Conservation (phyloP, 768 basidiomycete species). For the Kwoniella bestiolae region DNA sequence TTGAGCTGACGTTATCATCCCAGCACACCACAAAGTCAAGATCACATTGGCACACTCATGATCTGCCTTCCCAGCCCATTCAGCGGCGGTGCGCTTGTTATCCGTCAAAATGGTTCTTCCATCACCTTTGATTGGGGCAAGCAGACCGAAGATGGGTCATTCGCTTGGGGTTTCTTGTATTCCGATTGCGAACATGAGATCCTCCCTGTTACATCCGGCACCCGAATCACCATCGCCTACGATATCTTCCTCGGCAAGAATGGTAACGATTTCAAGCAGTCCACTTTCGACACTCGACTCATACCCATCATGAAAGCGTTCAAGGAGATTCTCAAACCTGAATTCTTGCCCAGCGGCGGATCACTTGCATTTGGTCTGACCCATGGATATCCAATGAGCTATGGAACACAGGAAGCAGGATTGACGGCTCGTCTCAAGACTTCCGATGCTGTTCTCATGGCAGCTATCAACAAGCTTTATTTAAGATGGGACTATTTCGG, state of each 20-base stretch:
- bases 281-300: not conserved
- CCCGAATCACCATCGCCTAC: conserved; percentile 61
- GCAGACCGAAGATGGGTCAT: conserved; percentile 2
- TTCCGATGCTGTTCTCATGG: not conserved
- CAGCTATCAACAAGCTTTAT: not conserved
- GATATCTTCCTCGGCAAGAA: conserved; percentile 28
- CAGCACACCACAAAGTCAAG: conserved; percentile 19
- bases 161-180: conserved; percentile 60
- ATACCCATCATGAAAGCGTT: not conserved
- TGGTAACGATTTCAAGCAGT: not conserved
- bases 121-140: conserved; percentile 22
- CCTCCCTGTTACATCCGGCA: conserved; percentile 59
- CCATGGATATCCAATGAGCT: not conserved
- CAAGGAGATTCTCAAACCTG: not conserved
- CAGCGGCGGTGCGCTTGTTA: conserved; percentile 30
- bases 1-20: not conserved
- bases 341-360: not conserved
- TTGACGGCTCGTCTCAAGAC: not conserved
- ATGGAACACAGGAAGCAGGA: not conserved
- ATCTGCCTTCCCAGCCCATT: conserved; percentile 31
- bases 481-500: not conserved
- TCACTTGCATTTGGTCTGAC: not conserved
- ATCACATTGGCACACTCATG: conserved; percentile 29
- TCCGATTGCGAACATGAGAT: conserved; percentile 63
- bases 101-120: conserved; percentile 18